Evolutionary conservation across 129 eudicot genomes (phyloP).

Genomic region (Apium graveolens): DNA sequence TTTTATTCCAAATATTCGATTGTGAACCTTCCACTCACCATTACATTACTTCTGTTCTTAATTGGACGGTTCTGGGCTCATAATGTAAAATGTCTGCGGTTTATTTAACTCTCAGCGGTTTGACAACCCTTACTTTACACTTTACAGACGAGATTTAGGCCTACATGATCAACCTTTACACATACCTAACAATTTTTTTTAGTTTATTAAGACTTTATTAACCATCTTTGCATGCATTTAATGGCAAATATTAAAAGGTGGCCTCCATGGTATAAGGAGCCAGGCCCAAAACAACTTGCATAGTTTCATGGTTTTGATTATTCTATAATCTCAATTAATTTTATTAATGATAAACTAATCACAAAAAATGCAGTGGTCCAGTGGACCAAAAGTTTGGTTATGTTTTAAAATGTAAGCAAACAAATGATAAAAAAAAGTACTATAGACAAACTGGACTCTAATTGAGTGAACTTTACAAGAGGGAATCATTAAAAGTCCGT

Average conservation of each 20-base stretch:
- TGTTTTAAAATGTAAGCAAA: too few relatives aligned
- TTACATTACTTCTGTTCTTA: neutral
- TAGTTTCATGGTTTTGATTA: neutral
- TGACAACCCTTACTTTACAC: constrained; percentile 13
- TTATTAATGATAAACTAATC: neutral
- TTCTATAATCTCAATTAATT: neutral
- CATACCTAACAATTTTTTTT: neutral
- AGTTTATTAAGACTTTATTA: neutral
- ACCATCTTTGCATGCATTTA: constrained; percentile 10
- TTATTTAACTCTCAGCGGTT: constrained; percentile 9
- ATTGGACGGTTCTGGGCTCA: neutral
- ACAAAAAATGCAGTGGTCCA: neutral
- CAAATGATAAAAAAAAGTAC: too few relatives aligned
- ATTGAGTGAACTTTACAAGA: neutral
- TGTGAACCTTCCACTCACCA: constrained; percentile 5
- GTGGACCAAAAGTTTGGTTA: neutral
- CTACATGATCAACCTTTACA: constrained; percentile 6
- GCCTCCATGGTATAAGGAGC: constrained; percentile 6
- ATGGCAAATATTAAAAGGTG: neutral
- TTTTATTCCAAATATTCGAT: neutral
- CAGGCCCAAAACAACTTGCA: neutral
- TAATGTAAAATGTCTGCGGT: neutral
- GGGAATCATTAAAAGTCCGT: neutral
- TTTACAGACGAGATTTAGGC: neutral
- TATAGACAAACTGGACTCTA: neutral